Conservation (phyloP, 352 stramenopile species). For the Globisporangium ultimum region DNA sequence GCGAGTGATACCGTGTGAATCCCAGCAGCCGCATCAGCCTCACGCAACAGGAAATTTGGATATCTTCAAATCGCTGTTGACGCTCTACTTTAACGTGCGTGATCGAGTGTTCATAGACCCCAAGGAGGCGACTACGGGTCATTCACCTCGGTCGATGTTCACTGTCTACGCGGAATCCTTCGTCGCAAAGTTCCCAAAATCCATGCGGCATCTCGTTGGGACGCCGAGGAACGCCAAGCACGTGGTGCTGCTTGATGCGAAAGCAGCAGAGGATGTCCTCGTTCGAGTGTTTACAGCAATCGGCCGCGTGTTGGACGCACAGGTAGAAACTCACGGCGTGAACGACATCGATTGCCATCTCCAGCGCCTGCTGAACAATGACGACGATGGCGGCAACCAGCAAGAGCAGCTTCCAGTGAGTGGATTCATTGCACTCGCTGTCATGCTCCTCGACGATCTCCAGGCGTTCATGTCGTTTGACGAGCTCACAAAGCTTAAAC, state of each 20-base stretch:
- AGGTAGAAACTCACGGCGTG: constrained; percentile 5
- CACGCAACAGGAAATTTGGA: not conserved
- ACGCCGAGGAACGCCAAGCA: constrained; percentile 20
- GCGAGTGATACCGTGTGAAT: not conserved
- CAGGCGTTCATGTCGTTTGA: constrained; percentile 23
- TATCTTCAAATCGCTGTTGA: constrained; percentile 31
- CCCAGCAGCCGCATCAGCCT: not conserved
- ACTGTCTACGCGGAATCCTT: constrained; percentile 51
- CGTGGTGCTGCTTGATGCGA: constrained; percentile 36
- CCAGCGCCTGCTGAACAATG: constrained; percentile 1
- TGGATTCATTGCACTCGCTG: constrained; percentile 27
- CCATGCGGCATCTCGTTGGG: constrained; percentile 29
- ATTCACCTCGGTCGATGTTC: constrained; percentile 21
- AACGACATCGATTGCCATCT: constrained; percentile 19
- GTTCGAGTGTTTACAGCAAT: constrained; percentile 38
- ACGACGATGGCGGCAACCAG: not conserved
- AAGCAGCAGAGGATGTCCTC: constrained; percentile 36
- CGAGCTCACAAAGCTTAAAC: constrained; percentile 39
- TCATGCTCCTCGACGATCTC: constrained; percentile 33
- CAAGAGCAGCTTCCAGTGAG: constrained; percentile 1
- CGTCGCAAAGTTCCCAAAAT: constrained; percentile 33
- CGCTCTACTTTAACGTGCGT: constrained; percentile 32
- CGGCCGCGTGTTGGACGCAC: constrained; percentile 21
- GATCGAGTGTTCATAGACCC: constrained; percentile 7
- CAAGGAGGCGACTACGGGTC: not conserved